Evolutionary conservation across 225 moss, liverwort and hornwort species (phyloP).

Genomic region (Thuidium tamariscinum): DNA sequence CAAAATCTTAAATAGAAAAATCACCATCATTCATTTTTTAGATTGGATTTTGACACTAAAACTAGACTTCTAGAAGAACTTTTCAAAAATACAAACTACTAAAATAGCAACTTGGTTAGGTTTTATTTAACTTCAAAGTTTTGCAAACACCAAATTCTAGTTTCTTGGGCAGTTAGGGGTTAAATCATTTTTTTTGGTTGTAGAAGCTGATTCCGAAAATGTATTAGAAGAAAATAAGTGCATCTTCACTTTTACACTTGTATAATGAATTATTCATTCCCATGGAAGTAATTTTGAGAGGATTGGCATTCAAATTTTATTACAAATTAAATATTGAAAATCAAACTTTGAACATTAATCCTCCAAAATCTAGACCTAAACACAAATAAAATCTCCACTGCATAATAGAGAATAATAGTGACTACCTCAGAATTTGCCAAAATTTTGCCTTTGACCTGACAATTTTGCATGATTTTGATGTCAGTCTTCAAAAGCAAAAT

Average conservation of each 20-base stretch:
- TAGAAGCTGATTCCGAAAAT: neutral
- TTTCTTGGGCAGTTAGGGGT: no score
- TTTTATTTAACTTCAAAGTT: no score
- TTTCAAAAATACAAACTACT: no score
- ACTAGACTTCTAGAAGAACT: no score
- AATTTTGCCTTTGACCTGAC: neutral
- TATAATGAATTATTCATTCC: neutral
- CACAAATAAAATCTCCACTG: neutral
- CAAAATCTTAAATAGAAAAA: no score
- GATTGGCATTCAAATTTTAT: neutral
- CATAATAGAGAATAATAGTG: neutral
- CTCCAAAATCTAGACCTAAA: neutral
- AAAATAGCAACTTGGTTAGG: no score
- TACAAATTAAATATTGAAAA: neutral
- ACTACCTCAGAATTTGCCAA: neutral
- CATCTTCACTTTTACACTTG: neutral
- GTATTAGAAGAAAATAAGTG: fast-evolving
- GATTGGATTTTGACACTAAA: no score
- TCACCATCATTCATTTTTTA: no score
- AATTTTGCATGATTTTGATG: neutral
- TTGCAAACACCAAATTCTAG: no score
- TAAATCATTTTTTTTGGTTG: neutral
- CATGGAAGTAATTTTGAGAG: neutral
- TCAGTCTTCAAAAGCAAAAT: neutral
- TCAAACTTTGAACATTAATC: neutral